These are phyloP conservation scores for Myotisia sp. DNA, from an alignment of 2,329 filamentous ascomycete genomes.

Conservation along the genomic window DNA sequence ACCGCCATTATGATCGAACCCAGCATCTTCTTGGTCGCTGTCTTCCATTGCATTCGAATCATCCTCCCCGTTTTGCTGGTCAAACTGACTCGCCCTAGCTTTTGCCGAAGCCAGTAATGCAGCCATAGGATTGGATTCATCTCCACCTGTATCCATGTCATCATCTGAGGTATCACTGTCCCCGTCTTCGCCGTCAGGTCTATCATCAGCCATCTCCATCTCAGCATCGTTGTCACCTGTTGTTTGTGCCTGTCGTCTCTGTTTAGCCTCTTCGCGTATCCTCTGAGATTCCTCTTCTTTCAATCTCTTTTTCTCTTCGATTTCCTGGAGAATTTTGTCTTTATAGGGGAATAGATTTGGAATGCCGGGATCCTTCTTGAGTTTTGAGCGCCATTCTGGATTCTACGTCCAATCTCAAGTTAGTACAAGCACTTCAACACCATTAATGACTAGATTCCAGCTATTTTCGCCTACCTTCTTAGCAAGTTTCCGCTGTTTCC, in stretches of 20 bases:
- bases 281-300: constrained; percentile 67
- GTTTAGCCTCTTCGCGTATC: constrained; percentile 51
- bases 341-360: constrained; percentile 97
- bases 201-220: constrained; percentile 20
- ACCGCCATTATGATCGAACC: constrained; percentile 36
- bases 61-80: constrained; percentile 48
- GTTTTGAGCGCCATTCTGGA: constrained; percentile 83
- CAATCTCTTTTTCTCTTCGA: constrained; percentile 69
- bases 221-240: constrained; percentile 23
- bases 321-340: constrained; percentile 83
- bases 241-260: constrained; percentile 26
- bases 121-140: constrained; percentile 74
- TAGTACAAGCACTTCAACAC: no score
- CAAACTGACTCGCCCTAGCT: constrained; percentile 62
- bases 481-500: constrained; percentile 71
- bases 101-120: constrained; percentile 75
- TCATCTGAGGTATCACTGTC: constrained; percentile 36
- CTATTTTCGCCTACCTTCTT: constrained; percentile 52
- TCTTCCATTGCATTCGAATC: constrained; percentile 34
- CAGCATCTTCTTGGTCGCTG: constrained; percentile 37
- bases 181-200: constrained; percentile 24
- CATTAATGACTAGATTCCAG: no score
- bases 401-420: constrained; percentile 39
- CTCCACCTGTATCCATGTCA: constrained; percentile 46
- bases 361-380: constrained; percentile 97